Evolutionary conservation across 1,284 basidiomycete genomes (phyloP), one percentile per base, ranked within the genome.

Genomic region (Trichosporon inkin): DNA sequence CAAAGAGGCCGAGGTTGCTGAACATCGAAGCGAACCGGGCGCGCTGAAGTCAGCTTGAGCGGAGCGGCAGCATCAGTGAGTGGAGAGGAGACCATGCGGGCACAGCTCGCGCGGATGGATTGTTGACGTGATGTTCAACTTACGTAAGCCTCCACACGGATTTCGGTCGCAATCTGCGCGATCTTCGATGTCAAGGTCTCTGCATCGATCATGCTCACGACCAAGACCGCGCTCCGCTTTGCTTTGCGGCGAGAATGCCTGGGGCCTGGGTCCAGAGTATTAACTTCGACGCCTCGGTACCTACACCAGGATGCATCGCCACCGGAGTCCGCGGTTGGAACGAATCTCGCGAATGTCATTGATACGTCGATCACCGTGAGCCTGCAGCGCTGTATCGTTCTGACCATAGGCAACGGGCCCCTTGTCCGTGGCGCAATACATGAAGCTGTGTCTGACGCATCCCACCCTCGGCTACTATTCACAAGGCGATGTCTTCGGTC

Each of bases 391-490:
- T 28, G 5, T 7, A 7, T 6, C 10, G 13, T 35, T 60, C 57
- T 60, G 17, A 60, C n/a, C 5, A 3, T 19, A 93, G 92, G 84
- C 88, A 6, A 89, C 89, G 34, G 93, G 93, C 0, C 92, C 93
- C 0, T 82, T 96, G 58, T 85, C 91, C 0, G 85, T 92, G 67
- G 83, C 92, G 34, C 85, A 85, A 0, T 97, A 94, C 79, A 94
- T 95, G 86, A 86, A 89, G 66, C 82, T 91, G 64, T 93, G 90
- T 68, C 83, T 96, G 3, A 84, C 87, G 0, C 92, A 96, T 77
- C 91, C 92, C 0, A 87, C 84, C 0, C 81, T 90, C 61, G 93
- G 93, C 0, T 97, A 97, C 78, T 96, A 97, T 79, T 89, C 88
- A 2, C 75, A 87, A 58, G 80, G 84, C 61, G 82, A 86, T 39